Conservation (phyloP, 1,139 yeast genomes). For the Nakaseomyces uthaithaninus region DNA sequence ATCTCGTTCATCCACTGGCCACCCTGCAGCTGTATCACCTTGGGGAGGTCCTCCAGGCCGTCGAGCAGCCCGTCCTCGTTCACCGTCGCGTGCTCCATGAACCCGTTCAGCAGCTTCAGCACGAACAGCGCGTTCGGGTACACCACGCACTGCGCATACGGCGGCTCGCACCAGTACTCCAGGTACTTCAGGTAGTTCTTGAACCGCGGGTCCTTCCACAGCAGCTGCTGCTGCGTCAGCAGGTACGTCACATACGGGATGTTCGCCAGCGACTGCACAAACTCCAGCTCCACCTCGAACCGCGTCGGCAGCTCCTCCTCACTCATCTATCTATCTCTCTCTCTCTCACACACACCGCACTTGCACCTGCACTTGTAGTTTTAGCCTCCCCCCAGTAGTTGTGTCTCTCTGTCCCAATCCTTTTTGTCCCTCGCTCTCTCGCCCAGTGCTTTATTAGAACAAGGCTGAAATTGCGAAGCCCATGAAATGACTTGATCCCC, state of each 20-base stretch:
- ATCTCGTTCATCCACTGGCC: slow-evolving; percentile 63
- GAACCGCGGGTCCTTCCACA: slow-evolving; percentile 42
- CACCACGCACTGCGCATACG: slow-evolving; percentile 57
- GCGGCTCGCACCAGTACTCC: slow-evolving; percentile 61
- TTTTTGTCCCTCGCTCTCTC: too few relatives aligned
- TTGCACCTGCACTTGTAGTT: too few relatives aligned
- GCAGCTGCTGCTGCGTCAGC: slow-evolving; percentile 36
- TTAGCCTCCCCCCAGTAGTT: too few relatives aligned
- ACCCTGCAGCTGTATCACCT: slow-evolving; percentile 50
- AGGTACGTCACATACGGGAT: slow-evolving; percentile 61
- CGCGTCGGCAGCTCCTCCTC: slow-evolving; percentile 42
- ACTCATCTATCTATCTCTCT: too few relatives aligned
- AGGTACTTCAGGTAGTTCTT: slow-evolving; percentile 54
- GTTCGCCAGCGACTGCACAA: slow-evolving; percentile 70
- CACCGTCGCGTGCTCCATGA: slow-evolving; percentile 24
- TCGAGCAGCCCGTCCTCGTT: slow-evolving; percentile 28
- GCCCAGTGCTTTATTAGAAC: too few relatives aligned
- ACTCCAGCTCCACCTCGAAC: slow-evolving; percentile 70
- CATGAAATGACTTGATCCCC: too few relatives aligned
- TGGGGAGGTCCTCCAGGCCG: slow-evolving; percentile 43
- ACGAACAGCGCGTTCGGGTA: slow-evolving; percentile 67
- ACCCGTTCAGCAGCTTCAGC: slow-evolving; percentile 43
- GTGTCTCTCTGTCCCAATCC: too few relatives aligned
- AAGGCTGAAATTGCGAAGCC: too few relatives aligned
- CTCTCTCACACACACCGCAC: too few relatives aligned